Conservation (phyloP, 768 basidiomycete species). For the Auriculariales sp. region DNA sequence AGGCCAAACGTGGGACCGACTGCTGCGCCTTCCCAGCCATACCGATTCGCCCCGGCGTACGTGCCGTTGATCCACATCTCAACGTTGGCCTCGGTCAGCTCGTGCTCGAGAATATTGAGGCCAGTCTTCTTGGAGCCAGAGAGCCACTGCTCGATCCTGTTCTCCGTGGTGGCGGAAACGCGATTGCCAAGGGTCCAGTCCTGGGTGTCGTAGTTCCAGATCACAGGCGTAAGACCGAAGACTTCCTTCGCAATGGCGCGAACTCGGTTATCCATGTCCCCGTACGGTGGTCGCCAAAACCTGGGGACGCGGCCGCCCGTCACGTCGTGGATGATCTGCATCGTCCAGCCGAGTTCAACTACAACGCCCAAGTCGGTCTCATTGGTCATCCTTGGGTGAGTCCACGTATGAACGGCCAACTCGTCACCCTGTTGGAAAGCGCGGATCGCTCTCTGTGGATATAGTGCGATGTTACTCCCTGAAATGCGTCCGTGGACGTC, state of each 20-base stretch:
- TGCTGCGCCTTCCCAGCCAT: constrained; percentile 58
- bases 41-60: constrained; percentile 45
- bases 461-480: background rate
- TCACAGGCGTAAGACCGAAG: constrained; percentile 66
- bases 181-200: constrained; percentile 42
- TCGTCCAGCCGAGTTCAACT: constrained; percentile 74
- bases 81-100: constrained; percentile 46
- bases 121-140: constrained; percentile 50
- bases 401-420: constrained; percentile 39
- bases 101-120: constrained; percentile 75
- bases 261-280: constrained; percentile 73
- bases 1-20: constrained; percentile 20
- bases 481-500: background rate
- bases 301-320: constrained; percentile 59
- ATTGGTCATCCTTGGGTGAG: constrained; percentile 71
- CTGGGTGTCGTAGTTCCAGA: constrained; percentile 80
- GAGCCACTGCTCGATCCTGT: constrained; percentile 27
- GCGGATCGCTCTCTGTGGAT: background rate
- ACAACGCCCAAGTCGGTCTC: constrained; percentile 52
- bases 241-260: constrained; percentile 75
- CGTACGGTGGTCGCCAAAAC: constrained; percentile 85
- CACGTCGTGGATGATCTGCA: constrained; percentile 64
- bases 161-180: constrained; percentile 34
- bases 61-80: constrained; percentile 35
- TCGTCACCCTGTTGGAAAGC: background rate